Percentiles rank a stretch among this genome's conserved stretches.
These are phyloP conservation scores for Chrysanthemum makinoi DNA, from an alignment of 129 eudicot genomes.

Conservation along the genomic window DNA sequence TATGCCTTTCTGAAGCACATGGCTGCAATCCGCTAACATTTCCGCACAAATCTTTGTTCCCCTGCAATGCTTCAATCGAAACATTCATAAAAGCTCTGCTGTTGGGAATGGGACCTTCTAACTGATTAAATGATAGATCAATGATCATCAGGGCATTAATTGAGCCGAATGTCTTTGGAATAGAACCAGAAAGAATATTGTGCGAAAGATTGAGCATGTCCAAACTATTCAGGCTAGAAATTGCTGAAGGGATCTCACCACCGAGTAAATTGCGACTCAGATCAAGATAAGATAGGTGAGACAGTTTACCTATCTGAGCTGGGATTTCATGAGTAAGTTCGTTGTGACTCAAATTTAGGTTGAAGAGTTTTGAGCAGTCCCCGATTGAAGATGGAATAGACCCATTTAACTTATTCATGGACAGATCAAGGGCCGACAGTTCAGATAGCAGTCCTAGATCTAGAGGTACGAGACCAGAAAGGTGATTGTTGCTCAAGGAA, in stretches of 20 bases:
- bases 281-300: constrained; percentile 8
- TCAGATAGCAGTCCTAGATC: constrained; percentile 30
- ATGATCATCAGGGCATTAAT: constrained; percentile 1
- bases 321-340: constrained; percentile 15
- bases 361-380: not conserved
- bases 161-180: constrained; percentile 8
- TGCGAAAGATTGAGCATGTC: constrained; percentile 28
- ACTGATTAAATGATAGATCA: constrained; percentile 27
- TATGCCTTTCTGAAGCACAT: not conserved
- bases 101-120: constrained; percentile 34
- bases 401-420: constrained; percentile 32
- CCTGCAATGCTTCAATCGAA: constrained; percentile 6
- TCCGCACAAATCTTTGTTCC: constrained; percentile 30
- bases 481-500: constrained; percentile 23
- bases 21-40: constrained; percentile 6
- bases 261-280: constrained; percentile 27
- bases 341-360: constrained; percentile 24
- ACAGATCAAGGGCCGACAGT: constrained; percentile 24
- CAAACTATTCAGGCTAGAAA: constrained; percentile 15
- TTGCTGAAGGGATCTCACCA: constrained; percentile 20
- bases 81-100: constrained; percentile 10
- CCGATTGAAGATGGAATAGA: constrained; percentile 11
- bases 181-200: constrained; percentile 32
- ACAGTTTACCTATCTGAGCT: not conserved
- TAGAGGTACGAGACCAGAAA: constrained; percentile 29